These are phyloP conservation scores for Phytophthora fragariaefolia DNA, from an alignment of 352 stramenopile genomes.

Conservation along the genomic window DNA sequence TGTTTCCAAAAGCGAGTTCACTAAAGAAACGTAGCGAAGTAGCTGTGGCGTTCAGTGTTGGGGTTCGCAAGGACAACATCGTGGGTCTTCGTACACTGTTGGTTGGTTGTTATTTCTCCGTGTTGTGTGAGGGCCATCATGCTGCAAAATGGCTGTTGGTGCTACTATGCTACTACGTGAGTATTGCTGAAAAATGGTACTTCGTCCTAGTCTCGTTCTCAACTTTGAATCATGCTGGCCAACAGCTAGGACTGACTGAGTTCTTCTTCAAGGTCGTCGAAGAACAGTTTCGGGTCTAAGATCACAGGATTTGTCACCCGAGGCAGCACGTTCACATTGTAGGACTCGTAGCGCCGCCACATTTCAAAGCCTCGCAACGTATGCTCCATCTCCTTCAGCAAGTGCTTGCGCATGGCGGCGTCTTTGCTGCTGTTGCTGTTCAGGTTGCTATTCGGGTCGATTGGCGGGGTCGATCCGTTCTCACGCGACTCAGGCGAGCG, in stretches of 20 bases:
- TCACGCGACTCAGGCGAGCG: conserved; percentile 76
- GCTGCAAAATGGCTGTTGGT: conserved; percentile 33
- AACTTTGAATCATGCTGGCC: conserved; percentile 14
- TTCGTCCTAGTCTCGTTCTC: conserved; percentile 11
- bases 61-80: conserved; percentile 3
- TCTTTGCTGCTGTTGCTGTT: conserved; percentile 71
- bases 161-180: conserved; percentile 38
- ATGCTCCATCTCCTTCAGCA: conserved; percentile 89
- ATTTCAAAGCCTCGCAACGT: conserved; percentile 88
- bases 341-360: conserved; percentile 85
- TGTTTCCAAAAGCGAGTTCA: conserved; percentile 91
- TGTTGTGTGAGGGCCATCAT: conserved; percentile 25
- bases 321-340: conserved; percentile 73
- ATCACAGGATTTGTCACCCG: conserved; percentile 77
- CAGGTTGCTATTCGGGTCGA: conserved; percentile 45
- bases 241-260: conserved; percentile 45
- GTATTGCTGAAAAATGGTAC: conserved; percentile 18
- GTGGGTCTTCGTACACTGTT: conserved; percentile 15
- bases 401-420: conserved; percentile 60
- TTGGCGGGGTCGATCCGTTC: conserved; percentile 79
- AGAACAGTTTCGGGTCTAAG: conserved; percentile 70
- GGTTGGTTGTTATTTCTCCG: conserved; percentile 30
- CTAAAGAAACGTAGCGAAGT: conserved; percentile 58
- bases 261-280: conserved; percentile 75
- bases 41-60: background rate